phyloP scores from a whole-genome alignment of 306 rosid genomes.

The Erythrophleum fordii region DNA sequence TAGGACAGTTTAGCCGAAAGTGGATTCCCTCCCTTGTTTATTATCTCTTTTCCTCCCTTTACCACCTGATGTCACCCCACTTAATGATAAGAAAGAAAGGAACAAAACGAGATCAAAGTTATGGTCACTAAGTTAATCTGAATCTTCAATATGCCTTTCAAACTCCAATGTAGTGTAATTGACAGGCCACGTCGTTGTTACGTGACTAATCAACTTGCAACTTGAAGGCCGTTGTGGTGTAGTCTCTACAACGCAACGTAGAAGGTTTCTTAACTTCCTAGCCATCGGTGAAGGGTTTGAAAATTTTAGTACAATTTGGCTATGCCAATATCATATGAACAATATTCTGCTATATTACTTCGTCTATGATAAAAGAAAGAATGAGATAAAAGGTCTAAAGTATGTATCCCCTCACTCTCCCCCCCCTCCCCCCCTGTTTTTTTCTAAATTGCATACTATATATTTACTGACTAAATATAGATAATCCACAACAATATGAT shows the following conservation, averaged over 20 bases:
- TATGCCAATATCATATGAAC: too few species aligned
- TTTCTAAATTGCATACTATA: too few species aligned
- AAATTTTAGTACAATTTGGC: neutral
- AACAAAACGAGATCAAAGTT: neutral
- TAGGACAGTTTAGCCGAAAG: neutral
- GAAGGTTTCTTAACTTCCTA: neutral
- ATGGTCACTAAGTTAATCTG: neutral
- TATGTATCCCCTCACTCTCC: too few species aligned
- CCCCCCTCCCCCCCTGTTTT: too few species aligned
- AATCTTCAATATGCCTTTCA: neutral
- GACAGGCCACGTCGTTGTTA: neutral
- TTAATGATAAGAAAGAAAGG: neutral
- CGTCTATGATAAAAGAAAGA: too few species aligned
- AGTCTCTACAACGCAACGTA: neutral
- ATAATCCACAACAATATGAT: too few species aligned
- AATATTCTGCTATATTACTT: too few species aligned
- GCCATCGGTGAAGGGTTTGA: neutral
- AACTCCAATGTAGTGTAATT: neutral
- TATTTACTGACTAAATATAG: too few species aligned
- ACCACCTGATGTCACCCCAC: neutral
- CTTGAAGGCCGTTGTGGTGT: neutral
- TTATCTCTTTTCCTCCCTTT: neutral
- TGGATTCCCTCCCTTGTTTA: neutral
- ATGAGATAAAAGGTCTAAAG: too few species aligned
- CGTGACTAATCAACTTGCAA: slow-evolving; percentile 5